Conservation (phyloP, 192 early-diverging fungal genomes). For the Dimargaris cristalligena region DNA sequence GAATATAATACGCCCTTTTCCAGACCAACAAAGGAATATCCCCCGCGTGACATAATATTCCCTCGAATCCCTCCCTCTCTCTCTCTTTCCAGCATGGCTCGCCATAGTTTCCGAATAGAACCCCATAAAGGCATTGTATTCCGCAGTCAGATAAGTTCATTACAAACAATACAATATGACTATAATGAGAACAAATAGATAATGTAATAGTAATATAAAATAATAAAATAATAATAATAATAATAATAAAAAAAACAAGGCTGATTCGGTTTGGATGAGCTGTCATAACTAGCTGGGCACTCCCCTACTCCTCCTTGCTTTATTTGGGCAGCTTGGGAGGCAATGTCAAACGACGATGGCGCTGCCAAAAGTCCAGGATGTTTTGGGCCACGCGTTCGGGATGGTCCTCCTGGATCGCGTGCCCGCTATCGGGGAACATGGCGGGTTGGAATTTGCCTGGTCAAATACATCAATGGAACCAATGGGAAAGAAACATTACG, state of each 20-base stretch:
- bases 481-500: constrained; percentile 6
- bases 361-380: constrained; percentile 37
- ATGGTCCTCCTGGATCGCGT: constrained; percentile 40
- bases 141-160: too few species aligned
- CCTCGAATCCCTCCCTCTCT: too few species aligned
- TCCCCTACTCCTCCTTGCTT: too few species aligned
- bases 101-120: too few species aligned
- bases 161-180: too few species aligned
- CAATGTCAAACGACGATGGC: constrained; percentile 31
- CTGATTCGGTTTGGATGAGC: background rate
- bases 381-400: constrained; percentile 27
- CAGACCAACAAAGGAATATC: too few species aligned
- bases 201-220: background rate
- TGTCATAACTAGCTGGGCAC: too few species aligned
- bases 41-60: too few species aligned
- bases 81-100: too few species aligned
- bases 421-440: constrained; percentile 39
- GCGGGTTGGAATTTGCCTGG: constrained; percentile 44
- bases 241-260: background rate
- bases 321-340: constrained; percentile 21
- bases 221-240: background rate
- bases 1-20: too few species aligned
- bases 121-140: too few species aligned
- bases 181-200: too few species aligned
- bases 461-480: background rate